Evolutionary conservation across 805 yeast genomes (phyloP), one percentile per base, ranked within the genome.

Genomic region (Candida germanica): DNA sequence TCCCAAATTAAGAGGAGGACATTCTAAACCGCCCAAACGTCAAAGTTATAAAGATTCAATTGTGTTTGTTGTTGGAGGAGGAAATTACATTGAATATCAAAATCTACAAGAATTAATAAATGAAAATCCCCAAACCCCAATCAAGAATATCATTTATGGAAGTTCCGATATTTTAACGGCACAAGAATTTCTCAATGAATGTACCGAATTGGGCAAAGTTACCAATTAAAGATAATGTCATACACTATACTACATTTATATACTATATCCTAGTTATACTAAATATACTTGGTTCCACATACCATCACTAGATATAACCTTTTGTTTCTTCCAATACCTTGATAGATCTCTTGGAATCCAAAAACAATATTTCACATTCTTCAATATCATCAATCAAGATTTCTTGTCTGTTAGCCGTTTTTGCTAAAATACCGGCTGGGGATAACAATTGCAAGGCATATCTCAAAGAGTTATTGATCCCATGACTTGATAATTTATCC

Each of bases 1-100:
- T 58, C 97, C 98, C 19, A 80, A 78, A 49, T 80, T 87, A 2
- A 75, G 98, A 46, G 98, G 98, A 3, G 83, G 94, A 5, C 89
- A 83, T 50, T 80, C 95, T 3, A 80, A 83, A 49, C 91, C 89
- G 24, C 97, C 97, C 25, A 83, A 79, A 58, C 78, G 95, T 53
- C 85, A 82, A 47, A 67, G 81, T 8, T 87, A 86, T 58, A 79
- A 79, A 40, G 93, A 87, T 47, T 79, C 94, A 1, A 66, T 87
- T 33, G 95, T 93, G 14, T 93, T 93, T 58, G 87, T 89, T 35
- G 89, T 93, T 38, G 99, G 98, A 17, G 98, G 98, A 23, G 98
- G 98, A 31, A 89, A 87, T 59, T 93, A 88, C 56, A 65, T 86
- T 44, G 99, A 93, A 64, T 93, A 91, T 56, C 94, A 89, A 41